Conservation (phyloP, 2,329 filamentous ascomycete genomes). For the Tolypocladium inflatum region DNA sequence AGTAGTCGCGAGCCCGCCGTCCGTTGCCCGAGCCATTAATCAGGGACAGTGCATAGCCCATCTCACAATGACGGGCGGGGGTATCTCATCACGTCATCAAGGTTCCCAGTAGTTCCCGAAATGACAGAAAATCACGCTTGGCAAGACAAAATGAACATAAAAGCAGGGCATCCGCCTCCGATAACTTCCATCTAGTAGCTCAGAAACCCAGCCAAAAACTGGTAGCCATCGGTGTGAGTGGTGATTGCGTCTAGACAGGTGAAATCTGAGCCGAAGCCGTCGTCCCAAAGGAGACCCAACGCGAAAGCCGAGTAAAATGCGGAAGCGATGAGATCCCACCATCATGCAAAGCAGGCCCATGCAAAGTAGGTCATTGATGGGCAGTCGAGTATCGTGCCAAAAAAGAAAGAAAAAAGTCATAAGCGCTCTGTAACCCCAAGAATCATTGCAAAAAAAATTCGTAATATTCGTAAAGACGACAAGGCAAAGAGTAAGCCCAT, state of each 20-base stretch:
- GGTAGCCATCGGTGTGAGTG: background rate
- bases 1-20: background rate
- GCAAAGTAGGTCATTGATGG: background rate
- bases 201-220: background rate
- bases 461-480: background rate
- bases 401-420: background rate
- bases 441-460: background rate
- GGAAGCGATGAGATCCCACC: background rate
- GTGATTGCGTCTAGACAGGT: background rate
- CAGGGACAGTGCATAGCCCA: conserved; percentile 1
- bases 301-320: background rate
- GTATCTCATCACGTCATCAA: background rate
- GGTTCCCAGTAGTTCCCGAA: background rate
- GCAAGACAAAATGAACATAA: background rate
- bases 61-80: conserved; percentile 8
- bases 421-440: background rate
- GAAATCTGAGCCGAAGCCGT: background rate
- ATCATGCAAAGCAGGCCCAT: background rate
- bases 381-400: background rate
- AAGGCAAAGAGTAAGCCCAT: background rate
- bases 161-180: background rate
- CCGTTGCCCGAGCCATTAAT: background rate
- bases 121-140: background rate
- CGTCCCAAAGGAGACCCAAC: background rate
- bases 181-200: background rate